Evolutionary conservation across 139 green algal genomes (phyloP).

Genomic region (Picochlorum sp.): DNA sequence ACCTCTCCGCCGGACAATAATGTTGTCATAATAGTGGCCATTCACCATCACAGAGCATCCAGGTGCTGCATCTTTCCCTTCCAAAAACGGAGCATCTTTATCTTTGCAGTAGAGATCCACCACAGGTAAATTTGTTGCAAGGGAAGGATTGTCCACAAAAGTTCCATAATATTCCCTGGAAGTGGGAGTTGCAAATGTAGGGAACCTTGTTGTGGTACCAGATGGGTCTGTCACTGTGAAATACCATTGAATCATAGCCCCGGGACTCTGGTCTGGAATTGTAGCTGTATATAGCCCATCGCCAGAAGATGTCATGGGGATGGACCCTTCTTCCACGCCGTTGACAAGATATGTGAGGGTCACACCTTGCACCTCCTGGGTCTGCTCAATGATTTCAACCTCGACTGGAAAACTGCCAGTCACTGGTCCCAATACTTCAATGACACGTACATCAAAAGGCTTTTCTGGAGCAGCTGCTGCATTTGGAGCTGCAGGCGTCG

Average conservation of each 20-base stretch:
- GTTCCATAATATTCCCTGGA: conserved; percentile 29
- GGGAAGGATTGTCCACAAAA: conserved; percentile 18
- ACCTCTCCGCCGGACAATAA: conserved; percentile 15
- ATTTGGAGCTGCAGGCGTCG: not conserved
- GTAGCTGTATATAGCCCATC: conserved; percentile 17
- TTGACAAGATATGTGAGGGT: conserved; percentile 4
- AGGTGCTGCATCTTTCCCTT: not conserved
- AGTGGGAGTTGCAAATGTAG: not conserved
- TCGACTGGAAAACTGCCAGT: not conserved
- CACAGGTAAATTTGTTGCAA: conserved; percentile 21
- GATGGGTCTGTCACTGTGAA: conserved; percentile 18
- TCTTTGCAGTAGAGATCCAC: conserved; percentile 36
- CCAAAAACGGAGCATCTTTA: conserved; percentile 18
- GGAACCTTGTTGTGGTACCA: conserved; percentile 11
- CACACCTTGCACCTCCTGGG: not conserved
- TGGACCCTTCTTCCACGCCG: not conserved
- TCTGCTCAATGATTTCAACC: not conserved
- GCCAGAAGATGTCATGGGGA: not conserved
- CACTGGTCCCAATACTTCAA: not conserved
- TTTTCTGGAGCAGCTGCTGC: not conserved
- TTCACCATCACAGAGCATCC: conserved; percentile 36
- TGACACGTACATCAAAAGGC: not conserved
- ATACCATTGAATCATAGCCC: conserved; percentile 36
- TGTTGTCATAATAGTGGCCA: conserved; percentile 57
- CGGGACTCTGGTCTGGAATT: conserved; percentile 15